Conservation (phyloP, 768 basidiomycete species). For the Tubosaeta sp. region DNA sequence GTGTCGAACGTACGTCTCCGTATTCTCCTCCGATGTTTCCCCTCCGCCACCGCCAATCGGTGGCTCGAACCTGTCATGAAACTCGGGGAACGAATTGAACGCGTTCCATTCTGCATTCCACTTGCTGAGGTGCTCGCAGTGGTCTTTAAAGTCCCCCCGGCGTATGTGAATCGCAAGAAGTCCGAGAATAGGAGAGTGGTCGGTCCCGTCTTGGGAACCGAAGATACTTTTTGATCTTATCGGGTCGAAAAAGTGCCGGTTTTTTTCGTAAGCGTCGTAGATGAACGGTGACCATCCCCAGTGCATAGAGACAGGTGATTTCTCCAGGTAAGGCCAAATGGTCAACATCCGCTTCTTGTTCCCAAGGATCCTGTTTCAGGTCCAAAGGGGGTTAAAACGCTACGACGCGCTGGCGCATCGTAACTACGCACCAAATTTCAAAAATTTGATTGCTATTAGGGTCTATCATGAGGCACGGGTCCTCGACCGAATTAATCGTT, state of each 20-base stretch:
- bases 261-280: conserved; percentile 28
- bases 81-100: conserved; percentile 42
- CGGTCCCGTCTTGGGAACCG: neutral
- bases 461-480: conserved; percentile 38
- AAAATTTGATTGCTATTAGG: conserved; percentile 27
- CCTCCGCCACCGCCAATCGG: conserved; percentile 25
- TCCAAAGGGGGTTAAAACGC: neutral
- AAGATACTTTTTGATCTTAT: neutral
- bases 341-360: conserved; percentile 29
- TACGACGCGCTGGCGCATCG: neutral
- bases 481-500: conserved; percentile 30
- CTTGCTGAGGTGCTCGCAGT: conserved; percentile 39
- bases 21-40: conserved; percentile 14
- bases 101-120: conserved; percentile 37
- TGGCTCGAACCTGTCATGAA: conserved; percentile 35
- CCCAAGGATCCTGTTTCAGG: conserved; percentile 31
- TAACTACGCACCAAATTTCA: conserved; percentile 32
- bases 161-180: conserved; percentile 50
- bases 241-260: conserved; percentile 25
- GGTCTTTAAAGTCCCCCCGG: conserved; percentile 45
- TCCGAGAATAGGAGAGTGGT: conserved; percentile 29
- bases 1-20: conserved; percentile 28
- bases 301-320: conserved; percentile 32
- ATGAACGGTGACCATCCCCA: conserved; percentile 39
- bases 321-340: conserved; percentile 31